Evolutionary conservation across 1,139 yeast genomes (phyloP).

Genomic region (Kazachstania sp.): DNA sequence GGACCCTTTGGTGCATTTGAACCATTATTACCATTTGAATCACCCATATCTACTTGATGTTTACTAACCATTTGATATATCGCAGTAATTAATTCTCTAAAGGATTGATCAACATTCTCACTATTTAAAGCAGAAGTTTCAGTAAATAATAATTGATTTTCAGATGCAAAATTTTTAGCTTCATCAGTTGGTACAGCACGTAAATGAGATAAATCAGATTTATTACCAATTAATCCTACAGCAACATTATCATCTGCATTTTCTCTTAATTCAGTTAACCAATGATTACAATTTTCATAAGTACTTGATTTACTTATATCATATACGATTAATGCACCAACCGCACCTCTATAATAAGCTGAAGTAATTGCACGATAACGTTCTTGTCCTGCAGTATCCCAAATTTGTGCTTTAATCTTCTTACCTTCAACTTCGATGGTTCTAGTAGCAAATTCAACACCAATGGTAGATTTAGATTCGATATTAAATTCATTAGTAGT

Average conservation of each 20-base stretch:
- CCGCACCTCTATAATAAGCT: constrained; percentile 97
- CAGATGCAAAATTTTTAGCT: constrained; percentile 91
- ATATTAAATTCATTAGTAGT: constrained; percentile 92
- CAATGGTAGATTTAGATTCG: constrained; percentile 91
- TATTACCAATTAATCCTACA: constrained; percentile 92
- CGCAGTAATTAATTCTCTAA: constrained; percentile 83
- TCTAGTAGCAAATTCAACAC: constrained; percentile 96
- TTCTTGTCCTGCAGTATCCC: constrained; percentile 99
- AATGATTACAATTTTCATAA: constrained; percentile 87
- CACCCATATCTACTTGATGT: constrained; percentile 73
- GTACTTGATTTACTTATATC: constrained; percentile 91
- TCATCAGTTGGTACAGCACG: constrained; percentile 98
- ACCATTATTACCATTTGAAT: constrained; percentile 34
- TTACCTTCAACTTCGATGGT: constrained; percentile 92
- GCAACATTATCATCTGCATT: constrained; percentile 97
- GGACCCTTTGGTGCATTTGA: constrained; percentile 53
- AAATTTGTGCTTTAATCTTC: constrained; percentile 92
- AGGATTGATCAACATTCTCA: constrained; percentile 90
- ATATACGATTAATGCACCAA: constrained; percentile 91
- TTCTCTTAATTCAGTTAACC: constrained; percentile 92
- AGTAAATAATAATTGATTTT: constrained; percentile 82
- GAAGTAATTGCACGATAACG: constrained; percentile 96
- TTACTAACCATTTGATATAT: constrained; percentile 88
- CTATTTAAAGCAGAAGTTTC: constrained; percentile 97
- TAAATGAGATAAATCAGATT: constrained; percentile 89